Percentiles rank a stretch among this genome's conserved stretches.
phyloP scores from a whole-genome alignment of 192 early-diverging fungal species.

The Podila epicladia region DNA sequence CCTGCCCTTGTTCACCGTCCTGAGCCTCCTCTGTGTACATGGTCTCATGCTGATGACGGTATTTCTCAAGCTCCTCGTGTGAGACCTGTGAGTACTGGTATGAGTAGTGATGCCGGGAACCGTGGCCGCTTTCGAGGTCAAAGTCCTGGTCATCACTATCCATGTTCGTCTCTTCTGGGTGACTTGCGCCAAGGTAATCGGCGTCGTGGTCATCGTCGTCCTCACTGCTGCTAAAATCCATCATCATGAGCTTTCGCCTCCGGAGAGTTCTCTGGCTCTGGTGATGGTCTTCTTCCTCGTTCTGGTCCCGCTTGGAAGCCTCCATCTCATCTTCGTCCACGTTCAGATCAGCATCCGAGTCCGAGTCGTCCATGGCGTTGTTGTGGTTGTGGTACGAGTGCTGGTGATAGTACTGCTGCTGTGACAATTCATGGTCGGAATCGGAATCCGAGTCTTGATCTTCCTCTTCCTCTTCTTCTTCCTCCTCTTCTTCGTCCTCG shows the following conservation, averaged over 20 bases:
- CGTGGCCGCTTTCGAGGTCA: slow-evolving; percentile 36
- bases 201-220: slow-evolving; percentile 33
- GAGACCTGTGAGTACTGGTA: slow-evolving; percentile 12
- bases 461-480: slow-evolving; percentile 36
- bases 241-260: slow-evolving; percentile 41
- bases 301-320: slow-evolving; percentile 20
- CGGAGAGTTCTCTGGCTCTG: slow-evolving; percentile 21
- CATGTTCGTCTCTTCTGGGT: slow-evolving; percentile 13
- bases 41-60: slow-evolving; percentile 41
- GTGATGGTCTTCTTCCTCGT: slow-evolving; percentile 22
- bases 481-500: slow-evolving; percentile 8
- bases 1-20: neutral
- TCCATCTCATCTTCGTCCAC: slow-evolving; percentile 29
- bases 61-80: slow-evolving; percentile 31
- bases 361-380: slow-evolving; percentile 26
- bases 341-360: slow-evolving; percentile 21
- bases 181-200: neutral
- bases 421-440: slow-evolving; percentile 8
- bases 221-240: slow-evolving; percentile 45
- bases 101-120: neutral
- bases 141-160: slow-evolving; percentile 34
- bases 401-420: slow-evolving; percentile 4
- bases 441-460: slow-evolving; percentile 17
- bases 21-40: slow-evolving; percentile 12
- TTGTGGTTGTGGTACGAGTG: slow-evolving; percentile 17